Evolutionary conservation across 805 yeast genomes (phyloP).

Genomic region (Barnettozyma botsteinii): DNA sequence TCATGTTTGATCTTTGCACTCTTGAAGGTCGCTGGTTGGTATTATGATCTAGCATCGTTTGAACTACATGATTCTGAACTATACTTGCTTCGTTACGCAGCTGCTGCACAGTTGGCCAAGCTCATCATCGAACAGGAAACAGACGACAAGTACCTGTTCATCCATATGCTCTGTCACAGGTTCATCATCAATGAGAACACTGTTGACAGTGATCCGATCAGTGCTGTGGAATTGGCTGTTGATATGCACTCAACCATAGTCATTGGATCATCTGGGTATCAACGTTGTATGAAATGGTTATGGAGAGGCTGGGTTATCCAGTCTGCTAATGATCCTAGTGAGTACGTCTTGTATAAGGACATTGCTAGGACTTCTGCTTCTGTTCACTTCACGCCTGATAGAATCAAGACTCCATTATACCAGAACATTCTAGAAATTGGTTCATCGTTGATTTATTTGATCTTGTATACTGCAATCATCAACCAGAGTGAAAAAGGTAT

Average conservation of each 20-base stretch:
- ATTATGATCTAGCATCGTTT: conserved; percentile 47
- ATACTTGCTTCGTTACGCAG: conserved; percentile 50
- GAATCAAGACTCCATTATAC: conserved; percentile 80
- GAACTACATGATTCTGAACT: conserved; percentile 68
- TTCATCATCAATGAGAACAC: conserved; percentile 61
- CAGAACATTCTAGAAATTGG: conserved; percentile 69
- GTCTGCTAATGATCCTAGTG: conserved; percentile 59
- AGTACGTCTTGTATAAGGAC: conserved; percentile 59
- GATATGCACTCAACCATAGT: conserved; percentile 77
- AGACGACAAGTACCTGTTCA: conserved; percentile 53
- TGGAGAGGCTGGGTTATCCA: conserved; percentile 95
- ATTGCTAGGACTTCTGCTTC: conserved; percentile 47
- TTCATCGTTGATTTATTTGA: conserved; percentile 58
- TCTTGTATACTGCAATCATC: conserved; percentile 56
- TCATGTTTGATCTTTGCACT: conserved; percentile 66
- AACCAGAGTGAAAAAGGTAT: conserved; percentile 43
- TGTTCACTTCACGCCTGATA: conserved; percentile 72
- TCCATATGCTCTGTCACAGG: conserved; percentile 72
- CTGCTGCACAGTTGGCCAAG: conserved; percentile 74
- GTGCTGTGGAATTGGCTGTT: conserved; percentile 78
- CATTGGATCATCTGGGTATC: conserved; percentile 77
- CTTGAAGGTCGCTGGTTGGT: conserved; percentile 77
- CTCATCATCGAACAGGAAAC: conserved; percentile 56
- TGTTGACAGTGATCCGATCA: conserved; percentile 56
- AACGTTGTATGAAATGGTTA: conserved; percentile 80